Percentiles rank a stretch among this genome's conserved stretches.
phyloP scores from a whole-genome alignment of 768 basidiomycete species.

The Xerocomellus chrysenteron region DNA sequence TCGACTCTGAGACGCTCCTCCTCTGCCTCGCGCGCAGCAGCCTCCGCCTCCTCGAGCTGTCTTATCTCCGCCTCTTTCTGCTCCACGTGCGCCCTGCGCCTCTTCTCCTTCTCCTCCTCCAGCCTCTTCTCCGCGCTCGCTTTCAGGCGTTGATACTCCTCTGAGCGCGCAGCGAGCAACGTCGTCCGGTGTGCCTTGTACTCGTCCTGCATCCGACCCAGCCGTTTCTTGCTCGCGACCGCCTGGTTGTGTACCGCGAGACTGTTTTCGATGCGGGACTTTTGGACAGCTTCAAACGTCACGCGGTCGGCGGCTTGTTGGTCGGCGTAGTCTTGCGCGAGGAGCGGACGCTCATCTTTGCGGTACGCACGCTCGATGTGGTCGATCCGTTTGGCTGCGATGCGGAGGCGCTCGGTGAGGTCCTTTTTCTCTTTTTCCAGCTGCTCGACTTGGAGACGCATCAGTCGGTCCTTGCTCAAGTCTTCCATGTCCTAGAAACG shows the following conservation, averaged over 20 bases:
- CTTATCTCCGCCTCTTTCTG: slow-evolving; percentile 49
- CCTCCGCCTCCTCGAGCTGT: slow-evolving; percentile 26
- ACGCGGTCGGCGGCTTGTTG: slow-evolving; percentile 79
- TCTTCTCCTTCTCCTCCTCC: slow-evolving; percentile 81
- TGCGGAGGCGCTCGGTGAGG: slow-evolving; percentile 74
- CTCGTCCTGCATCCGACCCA: slow-evolving; percentile 72
- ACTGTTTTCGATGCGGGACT: slow-evolving; percentile 54
- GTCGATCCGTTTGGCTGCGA: slow-evolving; percentile 87
- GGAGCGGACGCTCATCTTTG: slow-evolving; percentile 86
- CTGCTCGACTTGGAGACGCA: slow-evolving; percentile 89
- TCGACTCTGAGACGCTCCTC: slow-evolving; percentile 46
- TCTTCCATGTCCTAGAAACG: slow-evolving; percentile 68
- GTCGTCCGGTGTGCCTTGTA: slow-evolving; percentile 53
- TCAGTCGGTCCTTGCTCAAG: slow-evolving; percentile 81
- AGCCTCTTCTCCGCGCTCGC: slow-evolving; percentile 61
- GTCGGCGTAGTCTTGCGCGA: slow-evolving; percentile 79
- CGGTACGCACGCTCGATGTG: slow-evolving; percentile 94
- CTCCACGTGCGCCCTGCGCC: slow-evolving; percentile 58
- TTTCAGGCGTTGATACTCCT: slow-evolving; percentile 63
- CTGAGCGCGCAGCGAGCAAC: slow-evolving; percentile 56
- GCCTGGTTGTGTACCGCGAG: slow-evolving; percentile 60
- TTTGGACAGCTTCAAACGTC: slow-evolving; percentile 63
- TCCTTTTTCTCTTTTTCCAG: slow-evolving; percentile 96
- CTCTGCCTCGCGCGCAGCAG: slow-evolving; percentile 25
- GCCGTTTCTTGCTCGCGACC: slow-evolving; percentile 69